phyloP scores from a whole-genome alignment of 1,139 yeast genomes.

The Kluyveromyces sp. region DNA sequence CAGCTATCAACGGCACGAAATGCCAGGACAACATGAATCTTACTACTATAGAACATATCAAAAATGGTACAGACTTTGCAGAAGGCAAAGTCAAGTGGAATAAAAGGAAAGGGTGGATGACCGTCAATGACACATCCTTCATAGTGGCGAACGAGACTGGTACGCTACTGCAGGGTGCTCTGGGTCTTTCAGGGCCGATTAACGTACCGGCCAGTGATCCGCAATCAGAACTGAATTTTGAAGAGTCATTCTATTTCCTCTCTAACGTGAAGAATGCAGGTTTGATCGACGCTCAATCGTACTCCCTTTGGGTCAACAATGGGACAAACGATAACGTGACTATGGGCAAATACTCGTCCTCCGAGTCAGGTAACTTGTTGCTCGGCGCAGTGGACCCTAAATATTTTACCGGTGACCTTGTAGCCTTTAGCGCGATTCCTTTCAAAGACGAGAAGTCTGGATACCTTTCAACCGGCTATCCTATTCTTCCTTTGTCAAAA shows the following conservation, averaged over 20 bases:
- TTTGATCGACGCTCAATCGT: conserved; percentile 42
- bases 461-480: conserved; percentile 36
- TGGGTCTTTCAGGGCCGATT: conserved; percentile 47
- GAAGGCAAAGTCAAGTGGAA: conserved; percentile 5
- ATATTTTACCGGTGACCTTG: conserved; percentile 41
- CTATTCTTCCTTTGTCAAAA: conserved; percentile 52
- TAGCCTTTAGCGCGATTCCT: conserved; percentile 45
- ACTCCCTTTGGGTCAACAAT: conserved; percentile 46
- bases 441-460: conserved; percentile 31
- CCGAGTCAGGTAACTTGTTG: conserved; percentile 38
- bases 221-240: conserved; percentile 21
- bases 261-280: conserved; percentile 32
- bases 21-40: conserved; percentile 21
- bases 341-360: conserved; percentile 4
- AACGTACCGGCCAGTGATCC: conserved; percentile 10
- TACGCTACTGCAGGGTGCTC: conserved; percentile 42
- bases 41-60: conserved; percentile 4
- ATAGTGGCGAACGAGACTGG: conserved; percentile 36
- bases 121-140: conserved; percentile 28
- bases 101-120: conserved; percentile 10
- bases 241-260: conserved; percentile 39
- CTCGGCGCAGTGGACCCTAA: conserved; percentile 53
- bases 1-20: conserved; percentile 20
- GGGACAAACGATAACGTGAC: conserved; percentile 10
- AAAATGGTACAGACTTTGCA: neutral